Evolutionary conservation across 805 yeast genomes (phyloP).

Genomic region (Lipomyces japonicus): DNA sequence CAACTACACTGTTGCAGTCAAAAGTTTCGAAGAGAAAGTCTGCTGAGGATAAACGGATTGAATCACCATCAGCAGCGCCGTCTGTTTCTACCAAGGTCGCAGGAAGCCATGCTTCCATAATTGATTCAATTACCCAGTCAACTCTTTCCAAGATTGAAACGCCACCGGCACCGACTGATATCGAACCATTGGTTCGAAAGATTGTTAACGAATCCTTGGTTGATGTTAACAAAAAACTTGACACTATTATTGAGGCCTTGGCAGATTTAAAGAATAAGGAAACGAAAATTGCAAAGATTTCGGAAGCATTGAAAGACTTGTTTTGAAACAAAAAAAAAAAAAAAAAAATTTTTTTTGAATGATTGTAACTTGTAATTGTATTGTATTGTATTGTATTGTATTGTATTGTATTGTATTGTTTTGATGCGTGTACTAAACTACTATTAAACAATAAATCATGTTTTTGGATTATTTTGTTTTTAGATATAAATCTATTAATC

Average conservation of each 20-base stretch:
- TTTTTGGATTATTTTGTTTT: no score
- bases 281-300: background rate
- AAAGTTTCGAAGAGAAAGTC: background rate
- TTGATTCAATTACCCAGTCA: background rate
- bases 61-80: conserved; percentile 8
- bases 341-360: no score
- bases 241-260: background rate
- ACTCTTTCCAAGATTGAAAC: background rate
- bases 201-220: background rate
- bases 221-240: background rate
- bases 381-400: no score
- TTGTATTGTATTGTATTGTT: no score
- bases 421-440: no score
- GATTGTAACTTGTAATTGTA: no score
- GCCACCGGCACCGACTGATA: background rate
- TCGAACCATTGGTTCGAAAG: background rate
- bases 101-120: background rate
- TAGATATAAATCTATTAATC: no score
- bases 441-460: no score
- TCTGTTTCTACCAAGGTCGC: background rate
- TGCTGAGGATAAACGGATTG: background rate
- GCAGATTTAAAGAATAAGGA: conserved; percentile 4
- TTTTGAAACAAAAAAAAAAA: conserved; percentile 1
- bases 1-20: background rate
- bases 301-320: conserved; percentile 8